Base-by-base conservation (phyloP, 176 grass and related monocot species). In the Musa acuminata region DNA sequence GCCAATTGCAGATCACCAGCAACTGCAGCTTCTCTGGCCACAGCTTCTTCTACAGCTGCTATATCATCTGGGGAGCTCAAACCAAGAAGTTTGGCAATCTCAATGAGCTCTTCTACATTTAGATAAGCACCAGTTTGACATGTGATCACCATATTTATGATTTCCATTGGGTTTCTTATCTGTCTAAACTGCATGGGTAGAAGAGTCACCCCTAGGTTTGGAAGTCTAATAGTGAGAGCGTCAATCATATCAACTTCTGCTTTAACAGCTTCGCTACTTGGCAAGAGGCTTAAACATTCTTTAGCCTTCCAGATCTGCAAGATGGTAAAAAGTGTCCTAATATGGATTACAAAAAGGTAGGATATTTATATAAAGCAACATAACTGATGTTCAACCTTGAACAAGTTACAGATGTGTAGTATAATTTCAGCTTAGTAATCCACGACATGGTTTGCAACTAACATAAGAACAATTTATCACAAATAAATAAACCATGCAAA, bases 181-280 rank as follows among this genome's bases (percentile, higher is more conserved):
- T 97, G 93, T 82, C 82, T 90, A 79, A 92, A 97, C 79, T 90
- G 85, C 87, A 97, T 87, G 63, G 93, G 93, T 76, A 97, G 94
- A 82, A 97, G 83, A 85, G 87, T 89, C 53, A 98, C 87, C 60
- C 94, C 90, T n/a, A 93, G 72, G 81, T 83, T 84, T 85, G 90
- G 94, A 80, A 98, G 90, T 85, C 90, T 85, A 68, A 93, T 85
- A 75, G 85, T 97, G 57, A 91, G 75, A 75, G 94, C 94, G 80
- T 97, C 94, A 75, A 97, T 97, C 83, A 97, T 87, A 84, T 97
- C 87, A 66, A 82, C 88, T 82, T 97, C 94, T 51, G 84, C 90
- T 86, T 93, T 88, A 81, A 88, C 94, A 76, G 35, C 83, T 87
- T 73, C 86, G 82, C 81, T 97, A 75, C 88, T 91, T 63, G 90